Conservation (phyloP, 805 yeast species). For the Pichia gijzeniarum region DNA sequence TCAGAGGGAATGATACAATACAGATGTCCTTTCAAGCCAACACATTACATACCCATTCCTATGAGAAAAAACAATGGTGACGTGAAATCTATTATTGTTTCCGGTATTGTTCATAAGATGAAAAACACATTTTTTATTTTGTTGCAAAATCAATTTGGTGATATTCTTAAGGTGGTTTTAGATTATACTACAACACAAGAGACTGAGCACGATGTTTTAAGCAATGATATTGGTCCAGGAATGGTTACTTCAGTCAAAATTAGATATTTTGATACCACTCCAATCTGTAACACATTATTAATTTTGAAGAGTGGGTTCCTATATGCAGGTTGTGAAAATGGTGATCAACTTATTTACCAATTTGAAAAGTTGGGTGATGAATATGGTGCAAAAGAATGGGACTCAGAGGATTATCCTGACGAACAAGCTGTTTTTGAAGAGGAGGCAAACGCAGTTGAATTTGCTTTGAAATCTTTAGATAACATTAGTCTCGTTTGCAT, state of each 20-base stretch:
- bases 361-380: slow-evolving; percentile 68
- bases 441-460: slow-evolving; percentile 15
- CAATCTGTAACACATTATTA: slow-evolving; percentile 46
- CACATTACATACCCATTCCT: slow-evolving; percentile 50
- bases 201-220: slow-evolving; percentile 21
- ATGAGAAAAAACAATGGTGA: slow-evolving; percentile 25
- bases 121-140: slow-evolving; percentile 60
- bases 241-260: slow-evolving; percentile 39
- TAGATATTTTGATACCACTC: slow-evolving; percentile 72
- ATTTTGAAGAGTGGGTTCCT: slow-evolving; percentile 73
- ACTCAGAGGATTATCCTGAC: slow-evolving; percentile 31
- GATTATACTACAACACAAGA: slow-evolving; percentile 38
- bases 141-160: slow-evolving; percentile 68
- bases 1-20: slow-evolving; percentile 49
- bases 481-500: slow-evolving; percentile 57
- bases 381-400: slow-evolving; percentile 30
- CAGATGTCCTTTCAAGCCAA: slow-evolving; percentile 34
- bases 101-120: slow-evolving; percentile 60
- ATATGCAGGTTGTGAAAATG: slow-evolving; percentile 56
- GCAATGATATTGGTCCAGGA: slow-evolving; percentile 18
- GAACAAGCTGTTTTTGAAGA: slow-evolving; percentile 27
- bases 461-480: slow-evolving; percentile 35
- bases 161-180: slow-evolving; percentile 60
- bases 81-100: slow-evolving; percentile 34
- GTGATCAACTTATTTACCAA: slow-evolving; percentile 67